Evolutionary conservation across 2,329 filamentous ascomycete genomes (phyloP).

Genomic region (Diplodia mutila): DNA sequence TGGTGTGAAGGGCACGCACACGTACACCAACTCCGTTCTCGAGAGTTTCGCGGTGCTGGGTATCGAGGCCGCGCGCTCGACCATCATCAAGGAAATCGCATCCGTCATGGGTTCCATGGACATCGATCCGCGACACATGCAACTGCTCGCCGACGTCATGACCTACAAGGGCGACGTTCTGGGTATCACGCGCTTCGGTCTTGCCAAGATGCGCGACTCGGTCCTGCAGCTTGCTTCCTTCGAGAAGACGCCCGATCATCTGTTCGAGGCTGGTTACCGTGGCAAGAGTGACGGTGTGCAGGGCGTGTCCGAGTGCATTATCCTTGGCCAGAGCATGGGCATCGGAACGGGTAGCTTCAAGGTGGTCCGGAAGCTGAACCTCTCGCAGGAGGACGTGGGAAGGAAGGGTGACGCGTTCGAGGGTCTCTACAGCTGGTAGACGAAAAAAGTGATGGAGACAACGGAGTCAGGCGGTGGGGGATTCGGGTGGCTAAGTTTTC

Average conservation of each 20-base stretch:
- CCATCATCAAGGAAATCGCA: constrained; percentile 86
- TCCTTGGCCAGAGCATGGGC: constrained; percentile 93
- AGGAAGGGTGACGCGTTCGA: constrained; percentile 69
- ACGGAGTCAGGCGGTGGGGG: background rate
- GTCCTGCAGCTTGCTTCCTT: constrained; percentile 94
- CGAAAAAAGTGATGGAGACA: background rate
- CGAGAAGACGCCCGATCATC: constrained; percentile 96
- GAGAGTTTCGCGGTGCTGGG: constrained; percentile 86
- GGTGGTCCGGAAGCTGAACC: constrained; percentile 76
- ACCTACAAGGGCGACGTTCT: constrained; percentile 97
- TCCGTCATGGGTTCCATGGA: constrained; percentile 91
- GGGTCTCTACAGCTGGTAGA: constrained; percentile 23
- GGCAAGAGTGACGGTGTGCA: constrained; percentile 93
- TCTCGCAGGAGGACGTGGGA: constrained; percentile 63
- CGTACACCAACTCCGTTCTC: constrained; percentile 84
- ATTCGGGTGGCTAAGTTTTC: background rate
- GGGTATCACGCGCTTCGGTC: constrained; percentile 93
- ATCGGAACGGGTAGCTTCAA: constrained; percentile 92
- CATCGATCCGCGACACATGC: constrained; percentile 97
- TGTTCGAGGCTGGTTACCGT: constrained; percentile 90
- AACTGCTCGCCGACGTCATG: constrained; percentile 96
- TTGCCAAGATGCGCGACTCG: constrained; percentile 94
- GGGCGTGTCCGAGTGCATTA: constrained; percentile 95
- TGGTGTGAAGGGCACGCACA: constrained; percentile 78
- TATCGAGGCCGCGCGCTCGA: constrained; percentile 89